Evolutionary conservation across 2,329 filamentous ascomycete species (phyloP).

Genomic region (Trichoderma cornu-damae): DNA sequence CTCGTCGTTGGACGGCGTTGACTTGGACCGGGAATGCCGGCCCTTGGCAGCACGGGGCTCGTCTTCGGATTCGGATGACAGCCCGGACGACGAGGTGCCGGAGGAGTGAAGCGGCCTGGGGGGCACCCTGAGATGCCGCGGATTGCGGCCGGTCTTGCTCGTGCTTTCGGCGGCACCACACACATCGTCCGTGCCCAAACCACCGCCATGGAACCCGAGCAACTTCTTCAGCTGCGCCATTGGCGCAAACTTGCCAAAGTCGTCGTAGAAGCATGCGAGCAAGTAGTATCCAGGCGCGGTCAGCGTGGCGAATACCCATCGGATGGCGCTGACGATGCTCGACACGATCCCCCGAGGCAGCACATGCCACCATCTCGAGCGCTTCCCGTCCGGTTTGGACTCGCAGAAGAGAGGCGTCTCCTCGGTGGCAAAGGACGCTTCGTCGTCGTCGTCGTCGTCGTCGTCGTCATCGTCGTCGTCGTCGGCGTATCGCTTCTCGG

Average conservation of each 20-base stretch:
- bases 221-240: constrained; percentile 66
- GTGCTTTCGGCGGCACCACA: constrained; percentile 26
- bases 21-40: constrained; percentile 60
- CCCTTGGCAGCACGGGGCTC: constrained; percentile 29
- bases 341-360: constrained; percentile 66
- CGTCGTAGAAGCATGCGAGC: constrained; percentile 76
- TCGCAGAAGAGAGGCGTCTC: constrained; percentile 56
- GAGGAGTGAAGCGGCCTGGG: constrained; percentile 29
- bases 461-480: too few relatives aligned
- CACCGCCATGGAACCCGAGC: constrained; percentile 43
- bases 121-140: constrained; percentile 28
- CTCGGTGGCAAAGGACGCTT: constrained; percentile 45
- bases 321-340: constrained; percentile 68
- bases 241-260: constrained; percentile 73
- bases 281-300: constrained; percentile 77
- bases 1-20: constrained; percentile 56
- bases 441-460: constrained; percentile 38
- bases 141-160: constrained; percentile 18
- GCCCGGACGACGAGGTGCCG: constrained; percentile 54
- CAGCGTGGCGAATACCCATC: constrained; percentile 72
- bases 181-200: constrained; percentile 37
- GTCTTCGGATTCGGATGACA: constrained; percentile 70
- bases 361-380: constrained; percentile 47
- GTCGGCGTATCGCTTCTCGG: constrained; percentile 35
- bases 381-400: constrained; percentile 33